Conservation (phyloP, 345 rosid species). For the Carallia pectinifolia region DNA sequence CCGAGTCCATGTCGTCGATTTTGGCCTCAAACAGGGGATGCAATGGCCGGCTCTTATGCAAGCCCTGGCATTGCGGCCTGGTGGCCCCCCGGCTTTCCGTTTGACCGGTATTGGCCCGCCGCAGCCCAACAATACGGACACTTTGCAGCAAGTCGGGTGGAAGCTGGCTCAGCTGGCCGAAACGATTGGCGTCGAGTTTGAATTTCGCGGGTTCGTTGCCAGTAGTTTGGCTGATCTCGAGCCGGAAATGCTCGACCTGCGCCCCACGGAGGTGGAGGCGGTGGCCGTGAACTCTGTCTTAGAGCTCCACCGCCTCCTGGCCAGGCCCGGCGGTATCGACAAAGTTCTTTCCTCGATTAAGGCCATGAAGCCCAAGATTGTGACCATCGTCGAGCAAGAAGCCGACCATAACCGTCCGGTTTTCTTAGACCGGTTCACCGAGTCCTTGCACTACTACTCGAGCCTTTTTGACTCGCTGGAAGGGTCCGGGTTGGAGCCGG, state of each 20-base stretch:
- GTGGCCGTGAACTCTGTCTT: slow-evolving; percentile 33
- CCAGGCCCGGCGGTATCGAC: slow-evolving; percentile 24
- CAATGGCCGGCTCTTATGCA: slow-evolving; percentile 37
- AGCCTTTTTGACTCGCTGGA: slow-evolving; percentile 39
- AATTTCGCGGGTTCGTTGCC: slow-evolving; percentile 37
- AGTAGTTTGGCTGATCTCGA: slow-evolving; percentile 31
- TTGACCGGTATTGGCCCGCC: slow-evolving; percentile 32
- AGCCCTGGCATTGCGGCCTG: slow-evolving; percentile 24
- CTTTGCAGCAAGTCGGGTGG: slow-evolving; percentile 36
- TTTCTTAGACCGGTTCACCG: slow-evolving; percentile 31
- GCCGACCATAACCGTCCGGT: slow-evolving; percentile 34
- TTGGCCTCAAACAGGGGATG: slow-evolving; percentile 30
- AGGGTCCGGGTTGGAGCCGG: slow-evolving; percentile 19
- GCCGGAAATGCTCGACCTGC: slow-evolving; percentile 30
- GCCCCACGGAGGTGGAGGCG: slow-evolving; percentile 25
- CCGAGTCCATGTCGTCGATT: slow-evolving; percentile 33
- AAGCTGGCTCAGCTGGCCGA: slow-evolving; percentile 30
- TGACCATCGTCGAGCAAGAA: slow-evolving; percentile 35
- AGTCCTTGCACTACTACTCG: slow-evolving; percentile 35
- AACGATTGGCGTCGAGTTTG: slow-evolving; percentile 29
- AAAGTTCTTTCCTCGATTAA: slow-evolving; percentile 28
- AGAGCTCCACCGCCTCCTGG: slow-evolving; percentile 37
- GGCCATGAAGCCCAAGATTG: slow-evolving; percentile 35
- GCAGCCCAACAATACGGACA: slow-evolving; percentile 27
- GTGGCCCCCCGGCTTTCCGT: slow-evolving; percentile 28